Conservation (phyloP, 441 rosid species). For the Gossypium lobatum region DNA sequence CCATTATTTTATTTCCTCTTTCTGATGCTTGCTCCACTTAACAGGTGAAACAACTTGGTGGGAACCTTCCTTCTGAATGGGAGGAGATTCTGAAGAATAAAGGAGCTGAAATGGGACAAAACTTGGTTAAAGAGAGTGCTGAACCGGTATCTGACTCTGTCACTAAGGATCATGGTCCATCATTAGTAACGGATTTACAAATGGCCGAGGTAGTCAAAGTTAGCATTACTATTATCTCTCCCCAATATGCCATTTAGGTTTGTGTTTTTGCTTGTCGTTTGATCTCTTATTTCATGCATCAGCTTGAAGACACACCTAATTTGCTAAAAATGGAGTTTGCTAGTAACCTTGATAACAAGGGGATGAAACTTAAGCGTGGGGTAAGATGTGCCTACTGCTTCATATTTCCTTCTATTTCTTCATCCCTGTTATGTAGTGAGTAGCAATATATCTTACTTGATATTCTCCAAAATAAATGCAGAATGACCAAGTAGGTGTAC, state of each 20-base stretch:
- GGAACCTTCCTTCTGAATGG: slow-evolving; percentile 49
- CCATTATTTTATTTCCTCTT: neutral
- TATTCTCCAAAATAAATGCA: slow-evolving; percentile 27
- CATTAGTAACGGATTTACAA: slow-evolving; percentile 17
- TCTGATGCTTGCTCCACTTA: neutral
- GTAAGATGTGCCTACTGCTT: slow-evolving; percentile 27
- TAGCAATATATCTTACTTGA: slow-evolving; percentile 17
- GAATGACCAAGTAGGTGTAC: slow-evolving; percentile 51
- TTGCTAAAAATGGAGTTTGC: slow-evolving; percentile 24
- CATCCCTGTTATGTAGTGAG: neutral
- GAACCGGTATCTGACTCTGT: slow-evolving; percentile 12
- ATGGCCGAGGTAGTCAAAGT: slow-evolving; percentile 21
- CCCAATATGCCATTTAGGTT: neutral
- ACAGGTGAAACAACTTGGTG: slow-evolving; percentile 51
- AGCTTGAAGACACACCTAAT: slow-evolving; percentile 26
- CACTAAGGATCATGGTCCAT: slow-evolving; percentile 15
- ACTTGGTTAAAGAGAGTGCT: slow-evolving; percentile 22
- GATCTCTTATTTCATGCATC: slow-evolving; percentile 1
- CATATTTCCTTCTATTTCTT: neutral
- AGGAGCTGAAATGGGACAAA: slow-evolving; percentile 19
- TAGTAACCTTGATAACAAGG: slow-evolving; percentile 21
- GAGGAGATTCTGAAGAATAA: slow-evolving; percentile 48
- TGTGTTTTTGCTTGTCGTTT: neutral
- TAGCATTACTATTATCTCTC: neutral
- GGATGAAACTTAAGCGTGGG: slow-evolving; percentile 43